A percentile compares a stretch with the other conserved stretches of the same genome.
phyloP scores from a whole-genome alignment of 257 asterid genomes.

The Phtheirospermum japonicum region DNA sequence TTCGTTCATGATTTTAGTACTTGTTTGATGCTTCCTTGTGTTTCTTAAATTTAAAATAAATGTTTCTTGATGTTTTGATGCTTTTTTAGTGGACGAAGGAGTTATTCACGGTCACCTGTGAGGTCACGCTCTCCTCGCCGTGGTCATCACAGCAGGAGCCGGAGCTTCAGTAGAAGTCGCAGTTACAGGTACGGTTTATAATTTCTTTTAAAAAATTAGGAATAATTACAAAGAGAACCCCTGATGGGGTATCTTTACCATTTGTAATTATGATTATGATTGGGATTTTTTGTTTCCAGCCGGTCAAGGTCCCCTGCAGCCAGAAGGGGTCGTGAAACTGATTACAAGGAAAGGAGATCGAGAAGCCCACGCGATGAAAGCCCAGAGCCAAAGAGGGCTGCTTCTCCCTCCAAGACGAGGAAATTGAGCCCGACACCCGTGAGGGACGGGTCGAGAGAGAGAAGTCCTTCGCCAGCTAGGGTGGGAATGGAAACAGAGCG shows the following conservation, averaged over 20 bases:
- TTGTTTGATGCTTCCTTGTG: too few relatives aligned
- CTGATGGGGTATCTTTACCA: not conserved
- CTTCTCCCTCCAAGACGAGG: conserved; percentile 49
- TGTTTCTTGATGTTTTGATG: not conserved
- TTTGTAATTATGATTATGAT: not conserved
- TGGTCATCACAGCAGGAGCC: conserved; percentile 56
- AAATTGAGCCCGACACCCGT: conserved; percentile 64
- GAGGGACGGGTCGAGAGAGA: conserved; percentile 41
- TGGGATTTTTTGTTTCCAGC: conserved; percentile 34
- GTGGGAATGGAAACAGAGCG: conserved; percentile 38
- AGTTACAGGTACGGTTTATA: conserved; percentile 43
- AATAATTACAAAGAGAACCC: not conserved
- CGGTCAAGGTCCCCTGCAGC: conserved; percentile 83
- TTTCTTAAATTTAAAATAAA: too few relatives aligned
- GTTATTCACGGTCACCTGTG: conserved; percentile 79
- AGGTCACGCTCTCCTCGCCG: conserved; percentile 86
- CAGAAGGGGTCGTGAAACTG: conserved; percentile 51
- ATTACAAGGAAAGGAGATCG: conserved; percentile 54
- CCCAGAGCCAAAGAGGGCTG: conserved; percentile 42
- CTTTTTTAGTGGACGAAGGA: conserved; percentile 45
- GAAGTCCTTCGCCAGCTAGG: conserved; percentile 44
- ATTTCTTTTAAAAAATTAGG: not conserved
- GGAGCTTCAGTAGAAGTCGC: conserved; percentile 71
- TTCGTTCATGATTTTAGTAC: too few relatives aligned
- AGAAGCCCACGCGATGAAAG: conserved; percentile 55